Base-by-base conservation (phyloP, 768 basidiomycete species). In the Mycena filopes region DNA sequence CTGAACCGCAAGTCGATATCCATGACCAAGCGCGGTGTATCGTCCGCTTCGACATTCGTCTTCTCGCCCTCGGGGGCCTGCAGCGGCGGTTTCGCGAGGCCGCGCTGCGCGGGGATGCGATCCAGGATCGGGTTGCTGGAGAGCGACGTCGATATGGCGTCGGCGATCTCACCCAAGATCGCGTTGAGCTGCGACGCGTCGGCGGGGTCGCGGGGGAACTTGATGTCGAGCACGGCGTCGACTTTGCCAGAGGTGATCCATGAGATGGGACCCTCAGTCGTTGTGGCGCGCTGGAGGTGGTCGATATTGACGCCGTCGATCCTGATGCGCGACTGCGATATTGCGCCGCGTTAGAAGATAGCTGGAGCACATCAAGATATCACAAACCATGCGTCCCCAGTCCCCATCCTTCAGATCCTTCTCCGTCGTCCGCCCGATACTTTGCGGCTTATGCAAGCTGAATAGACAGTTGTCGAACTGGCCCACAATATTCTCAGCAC, bases 231-330 rank as follows among this genome's bases (percentile, higher is more conserved):
- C 7, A 99, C 98, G 12, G 95, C 94, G 73, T 99, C 98, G 28
- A 98, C 85, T 77, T 97, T 98, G 45, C 98, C 98, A 0, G 96
- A 94, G 0, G 93, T 96, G 63, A 99, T 95, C 98, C 98, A 99
- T 2, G 95, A 96, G 64, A 99, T 91, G 15, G 96, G 96, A 9
- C 95, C 94, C 66, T 91, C 93, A 57, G 85, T 84, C 3, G 91
- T 93, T 5, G 90, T 89, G 36, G 91, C 88, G 54, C 90, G 87
- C 78, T 98, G 94, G 56, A 98, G 81, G 75, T 99, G 98, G 78
- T 99, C 98, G 70, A 99, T 89, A 66, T 93, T 95, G 53, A 99
- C 91, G 15, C 97, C 97, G 74, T 99, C 98, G 59, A 99, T 96
- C 18, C 98, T 89, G 74, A 99, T 92, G 54, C 98, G 93, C 9